A percentile compares a stretch with the other conserved stretches of the same genome.
These are phyloP conservation scores for Platanthera zijinensis DNA, from an alignment of 106 monocot genomes.

Conservation along the genomic window DNA sequence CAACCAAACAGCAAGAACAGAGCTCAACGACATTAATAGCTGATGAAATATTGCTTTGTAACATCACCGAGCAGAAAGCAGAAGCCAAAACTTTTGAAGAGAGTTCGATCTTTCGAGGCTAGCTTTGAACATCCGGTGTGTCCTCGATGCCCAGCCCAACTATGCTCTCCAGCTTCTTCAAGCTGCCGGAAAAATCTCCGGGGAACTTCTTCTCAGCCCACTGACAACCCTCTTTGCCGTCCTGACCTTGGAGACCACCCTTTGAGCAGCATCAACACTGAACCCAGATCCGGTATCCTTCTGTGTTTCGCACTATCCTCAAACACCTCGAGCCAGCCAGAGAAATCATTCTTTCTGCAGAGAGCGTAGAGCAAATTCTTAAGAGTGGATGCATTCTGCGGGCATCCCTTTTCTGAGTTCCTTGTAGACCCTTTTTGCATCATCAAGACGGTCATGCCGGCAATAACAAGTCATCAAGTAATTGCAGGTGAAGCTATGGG, in stretches of 20 bases:
- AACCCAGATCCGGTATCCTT: slow-evolving; percentile 49
- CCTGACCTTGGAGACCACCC: slow-evolving; percentile 22
- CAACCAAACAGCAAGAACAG: background rate
- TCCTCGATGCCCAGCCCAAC: slow-evolving; percentile 28
- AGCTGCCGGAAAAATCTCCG: slow-evolving; percentile 21
- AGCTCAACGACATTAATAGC: background rate
- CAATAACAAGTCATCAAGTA: slow-evolving; percentile 46
- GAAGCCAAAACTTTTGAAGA: background rate
- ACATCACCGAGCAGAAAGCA: background rate
- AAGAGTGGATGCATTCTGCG: slow-evolving; percentile 28
- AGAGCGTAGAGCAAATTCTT: slow-evolving; percentile 25
- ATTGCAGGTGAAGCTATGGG: slow-evolving; percentile 42
- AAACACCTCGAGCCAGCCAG: slow-evolving; percentile 29
- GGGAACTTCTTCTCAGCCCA: slow-evolving; percentile 37
- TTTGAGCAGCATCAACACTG: slow-evolving; percentile 30
- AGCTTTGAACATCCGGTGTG: slow-evolving; percentile 1
- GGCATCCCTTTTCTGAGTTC: slow-evolving; percentile 28
- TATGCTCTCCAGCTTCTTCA: slow-evolving; percentile 43
- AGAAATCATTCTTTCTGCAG: slow-evolving; percentile 44
- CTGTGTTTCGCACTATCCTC: slow-evolving; percentile 30
- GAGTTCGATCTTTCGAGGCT: background rate
- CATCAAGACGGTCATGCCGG: slow-evolving; percentile 22
- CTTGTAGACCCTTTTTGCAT: slow-evolving; percentile 46
- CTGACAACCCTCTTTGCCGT: slow-evolving; percentile 38
- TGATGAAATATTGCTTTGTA: slow-evolving; percentile 3